Evolutionary conservation across 2,329 filamentous ascomycete genomes (phyloP).

Genomic region (Pestalotiopsis fici): DNA sequence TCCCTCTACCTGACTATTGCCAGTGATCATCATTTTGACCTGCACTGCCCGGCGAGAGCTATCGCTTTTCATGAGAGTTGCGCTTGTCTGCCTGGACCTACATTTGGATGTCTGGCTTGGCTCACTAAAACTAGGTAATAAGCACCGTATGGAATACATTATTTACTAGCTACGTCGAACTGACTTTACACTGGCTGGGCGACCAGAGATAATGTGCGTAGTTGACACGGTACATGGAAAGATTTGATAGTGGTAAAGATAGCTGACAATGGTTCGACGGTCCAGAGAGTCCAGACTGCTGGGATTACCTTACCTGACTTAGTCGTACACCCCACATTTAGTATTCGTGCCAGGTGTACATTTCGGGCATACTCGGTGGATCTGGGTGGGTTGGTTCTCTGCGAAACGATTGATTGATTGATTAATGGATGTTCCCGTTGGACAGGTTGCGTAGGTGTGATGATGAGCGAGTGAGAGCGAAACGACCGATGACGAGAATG

Average conservation of each 20-base stretch:
- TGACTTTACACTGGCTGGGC: neutral
- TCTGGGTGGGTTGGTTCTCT: neutral
- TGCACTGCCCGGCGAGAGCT: neutral
- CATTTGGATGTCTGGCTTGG: no score
- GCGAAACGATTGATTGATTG: neutral
- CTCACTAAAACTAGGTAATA: no score
- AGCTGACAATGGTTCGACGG: neutral
- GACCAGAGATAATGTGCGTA: neutral
- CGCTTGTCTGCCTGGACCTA: no score
- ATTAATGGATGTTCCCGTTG: neutral
- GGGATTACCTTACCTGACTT: neutral
- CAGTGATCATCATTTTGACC: neutral
- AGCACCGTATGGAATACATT: neutral
- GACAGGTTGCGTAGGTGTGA: neutral
- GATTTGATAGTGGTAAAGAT: neutral
- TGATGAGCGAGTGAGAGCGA: neutral
- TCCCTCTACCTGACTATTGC: neutral
- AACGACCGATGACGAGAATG: constrained; percentile 6
- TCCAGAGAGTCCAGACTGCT: neutral
- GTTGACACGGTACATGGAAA: neutral
- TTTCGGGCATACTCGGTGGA: neutral
- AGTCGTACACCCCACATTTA: neutral
- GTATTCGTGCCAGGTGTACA: neutral
- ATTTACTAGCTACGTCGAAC: neutral
- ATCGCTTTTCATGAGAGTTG: neutral